Evolutionary conservation across 352 stramenopile species (phyloP).

Genomic region (Globisporangium cystogenes): DNA sequence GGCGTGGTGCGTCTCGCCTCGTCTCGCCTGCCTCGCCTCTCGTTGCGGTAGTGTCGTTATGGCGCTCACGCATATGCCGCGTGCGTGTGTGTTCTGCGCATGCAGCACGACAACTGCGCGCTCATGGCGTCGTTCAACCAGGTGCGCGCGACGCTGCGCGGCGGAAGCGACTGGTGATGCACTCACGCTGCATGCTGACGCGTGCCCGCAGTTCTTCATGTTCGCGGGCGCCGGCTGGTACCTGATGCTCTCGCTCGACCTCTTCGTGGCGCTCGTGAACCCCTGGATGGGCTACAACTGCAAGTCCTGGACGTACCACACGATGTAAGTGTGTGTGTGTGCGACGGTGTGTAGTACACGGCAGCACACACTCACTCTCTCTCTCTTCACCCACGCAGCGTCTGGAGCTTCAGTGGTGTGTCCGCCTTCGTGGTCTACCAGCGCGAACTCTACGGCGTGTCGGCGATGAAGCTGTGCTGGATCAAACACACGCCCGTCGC

Average conservation of each 20-base stretch:
- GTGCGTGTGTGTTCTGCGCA: too few relatives aligned
- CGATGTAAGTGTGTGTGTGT: constrained; percentile 47
- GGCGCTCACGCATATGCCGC: too few relatives aligned
- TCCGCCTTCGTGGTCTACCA: constrained; percentile 60
- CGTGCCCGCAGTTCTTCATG: constrained; percentile 70
- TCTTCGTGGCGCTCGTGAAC: constrained; percentile 83
- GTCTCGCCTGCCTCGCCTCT: not conserved
- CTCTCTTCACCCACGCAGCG: constrained; percentile 20
- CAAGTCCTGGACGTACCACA: constrained; percentile 82
- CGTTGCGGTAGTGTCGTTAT: not conserved
- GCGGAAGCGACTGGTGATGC: not conserved
- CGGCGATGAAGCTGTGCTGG: constrained; percentile 75
- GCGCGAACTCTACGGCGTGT: constrained; percentile 53
- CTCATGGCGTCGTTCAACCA: constrained; percentile 65
- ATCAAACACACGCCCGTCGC: constrained; percentile 44
- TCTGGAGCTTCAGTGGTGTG: constrained; percentile 65
- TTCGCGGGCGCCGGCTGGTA: constrained; percentile 69
- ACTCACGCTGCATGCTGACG: not conserved
- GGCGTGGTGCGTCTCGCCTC: constrained; percentile 16
- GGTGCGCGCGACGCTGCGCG: constrained; percentile 20
- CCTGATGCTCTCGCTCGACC: constrained; percentile 78
- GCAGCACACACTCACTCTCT: constrained; percentile 2
- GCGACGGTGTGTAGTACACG: too few relatives aligned
- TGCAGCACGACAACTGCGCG: constrained; percentile 31
- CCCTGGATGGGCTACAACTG: constrained; percentile 86